phyloP scores from a whole-genome alignment of 1,284 basidiomycete genomes.

The Ustilago tritici region DNA sequence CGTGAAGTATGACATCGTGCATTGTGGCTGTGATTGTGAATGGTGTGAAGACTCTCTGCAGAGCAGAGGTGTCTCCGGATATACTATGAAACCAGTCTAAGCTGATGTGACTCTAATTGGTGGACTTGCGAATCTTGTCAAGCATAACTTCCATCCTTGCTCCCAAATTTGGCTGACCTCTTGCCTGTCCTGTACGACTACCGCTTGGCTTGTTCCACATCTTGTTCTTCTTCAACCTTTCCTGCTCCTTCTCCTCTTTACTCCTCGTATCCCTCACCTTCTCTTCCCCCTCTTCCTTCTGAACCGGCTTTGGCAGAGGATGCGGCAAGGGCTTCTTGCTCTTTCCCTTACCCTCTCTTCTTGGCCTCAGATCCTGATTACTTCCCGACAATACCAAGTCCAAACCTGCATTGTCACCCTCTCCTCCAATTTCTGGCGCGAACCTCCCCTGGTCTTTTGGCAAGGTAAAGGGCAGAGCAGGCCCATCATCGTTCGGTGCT shows the following conservation, averaged over 20 bases:
- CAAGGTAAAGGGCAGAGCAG: conserved; percentile 27
- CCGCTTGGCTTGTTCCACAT: conserved; percentile 64
- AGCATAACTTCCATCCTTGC: conserved; percentile 67
- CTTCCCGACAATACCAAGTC: conserved; percentile 13
- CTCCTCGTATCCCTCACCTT: conserved; percentile 37
- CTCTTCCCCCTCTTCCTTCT: conserved; percentile 1
- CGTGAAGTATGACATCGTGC: neutral
- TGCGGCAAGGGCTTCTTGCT: conserved; percentile 45
- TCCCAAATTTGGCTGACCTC: conserved; percentile 67
- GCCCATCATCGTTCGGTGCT: conserved; percentile 5
- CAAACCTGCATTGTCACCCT: conserved; percentile 13
- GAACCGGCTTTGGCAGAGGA: conserved; percentile 23
- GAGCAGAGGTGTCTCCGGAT: conserved; percentile 11
- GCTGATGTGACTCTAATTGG: conserved; percentile 5
- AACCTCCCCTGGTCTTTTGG: conserved; percentile 52
- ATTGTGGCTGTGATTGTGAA: neutral
- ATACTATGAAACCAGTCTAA: conserved; percentile 4
- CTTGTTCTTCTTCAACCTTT: conserved; percentile 54
- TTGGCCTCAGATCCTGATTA: conserved; percentile 47
- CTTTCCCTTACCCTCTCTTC: conserved; percentile 21
- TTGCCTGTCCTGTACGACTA: conserved; percentile 53
- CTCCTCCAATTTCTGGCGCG: conserved; percentile 48
- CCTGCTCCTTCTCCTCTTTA: conserved; percentile 54
- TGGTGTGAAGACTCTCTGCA: neutral
- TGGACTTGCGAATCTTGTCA: conserved; percentile 59